Conservation (phyloP, 1,284 basidiomycete species). For the Naganishia sp. region DNA sequence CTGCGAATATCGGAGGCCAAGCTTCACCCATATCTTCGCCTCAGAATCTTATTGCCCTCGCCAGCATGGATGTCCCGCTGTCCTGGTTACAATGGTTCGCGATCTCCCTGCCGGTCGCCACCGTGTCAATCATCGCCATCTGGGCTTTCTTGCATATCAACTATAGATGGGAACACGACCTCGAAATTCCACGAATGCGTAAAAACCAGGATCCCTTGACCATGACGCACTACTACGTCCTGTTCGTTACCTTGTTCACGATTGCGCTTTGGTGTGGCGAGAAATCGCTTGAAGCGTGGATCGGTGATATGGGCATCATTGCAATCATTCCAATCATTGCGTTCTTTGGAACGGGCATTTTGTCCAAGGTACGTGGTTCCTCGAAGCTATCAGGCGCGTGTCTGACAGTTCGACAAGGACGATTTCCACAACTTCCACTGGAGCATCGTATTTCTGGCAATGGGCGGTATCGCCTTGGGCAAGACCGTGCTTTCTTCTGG, state of each 20-base stretch:
- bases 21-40: conserved; percentile 89
- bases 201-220: conserved; percentile 79
- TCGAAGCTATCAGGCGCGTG: not conserved
- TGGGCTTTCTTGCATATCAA: conserved; percentile 85
- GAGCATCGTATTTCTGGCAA: conserved; percentile 91
- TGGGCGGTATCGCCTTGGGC: conserved; percentile 96
- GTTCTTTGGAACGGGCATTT: conserved; percentile 91
- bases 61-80: conserved; percentile 80
- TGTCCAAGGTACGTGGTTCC: conserved; percentile 73
- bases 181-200: conserved; percentile 78
- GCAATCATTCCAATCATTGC: conserved; percentile 90
- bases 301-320: conserved; percentile 98
- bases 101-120: conserved; percentile 87
- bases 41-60: conserved; percentile 92
- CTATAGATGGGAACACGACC: conserved; percentile 80
- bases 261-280: conserved; percentile 91
- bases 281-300: conserved; percentile 70
- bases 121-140: conserved; percentile 79
- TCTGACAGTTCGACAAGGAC: conserved; percentile 60
- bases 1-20: conserved; percentile 97
- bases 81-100: conserved; percentile 95
- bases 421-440: conserved; percentile 94
- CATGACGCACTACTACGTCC: conserved; percentile 86
- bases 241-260: conserved; percentile 78
- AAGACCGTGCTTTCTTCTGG: conserved; percentile 92